A percentile compares a stretch with the other conserved stretches of the same genome.
Conservation (phyloP, 352 stramenopile species). For the Globisporangium perplexum region DNA sequence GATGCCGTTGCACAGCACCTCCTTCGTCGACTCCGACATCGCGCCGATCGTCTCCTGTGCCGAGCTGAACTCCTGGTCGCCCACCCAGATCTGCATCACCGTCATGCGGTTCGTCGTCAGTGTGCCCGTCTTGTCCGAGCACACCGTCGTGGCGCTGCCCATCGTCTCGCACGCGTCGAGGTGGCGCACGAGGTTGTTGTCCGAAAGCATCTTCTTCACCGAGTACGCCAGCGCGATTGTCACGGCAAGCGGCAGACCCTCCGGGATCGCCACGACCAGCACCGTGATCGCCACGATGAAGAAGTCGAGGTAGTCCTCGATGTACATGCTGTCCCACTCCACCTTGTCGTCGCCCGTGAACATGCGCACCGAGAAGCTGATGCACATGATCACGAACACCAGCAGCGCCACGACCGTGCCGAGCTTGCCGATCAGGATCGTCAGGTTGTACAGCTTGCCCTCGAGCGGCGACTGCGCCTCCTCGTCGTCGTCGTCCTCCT, state of each 20-base stretch:
- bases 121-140: conserved; percentile 98
- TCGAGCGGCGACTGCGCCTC: conserved; percentile 73
- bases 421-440: conserved; percentile 81
- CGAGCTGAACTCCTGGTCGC: conserved; percentile 46
- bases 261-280: conserved; percentile 96
- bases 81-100: conserved; percentile 88
- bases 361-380: conserved; percentile 59
- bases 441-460: conserved; percentile 77
- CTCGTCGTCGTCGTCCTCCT: conserved; percentile 55
- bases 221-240: conserved; percentile 97
- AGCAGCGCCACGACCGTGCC: conserved; percentile 65
- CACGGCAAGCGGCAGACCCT: conserved; percentile 96
- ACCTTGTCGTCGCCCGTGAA: conserved; percentile 32
- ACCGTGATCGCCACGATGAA: conserved; percentile 88
- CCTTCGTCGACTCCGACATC: conserved; percentile 56
- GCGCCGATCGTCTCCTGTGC: conserved; percentile 27
- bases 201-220: conserved; percentile 90
- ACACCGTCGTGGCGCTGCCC: conserved; percentile 94
- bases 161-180: conserved; percentile 91
- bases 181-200: conserved; percentile 89
- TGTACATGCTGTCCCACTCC: conserved; percentile 43
- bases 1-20: conserved; percentile 67
- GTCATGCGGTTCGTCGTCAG: conserved; percentile 98
- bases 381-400: conserved; percentile 76
- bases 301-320: conserved; percentile 69